A percentile compares a stretch with the other conserved stretches of the same genome.
Conservation (phyloP, 2,329 filamentous ascomycete species). For the Aciculosporium take region DNA sequence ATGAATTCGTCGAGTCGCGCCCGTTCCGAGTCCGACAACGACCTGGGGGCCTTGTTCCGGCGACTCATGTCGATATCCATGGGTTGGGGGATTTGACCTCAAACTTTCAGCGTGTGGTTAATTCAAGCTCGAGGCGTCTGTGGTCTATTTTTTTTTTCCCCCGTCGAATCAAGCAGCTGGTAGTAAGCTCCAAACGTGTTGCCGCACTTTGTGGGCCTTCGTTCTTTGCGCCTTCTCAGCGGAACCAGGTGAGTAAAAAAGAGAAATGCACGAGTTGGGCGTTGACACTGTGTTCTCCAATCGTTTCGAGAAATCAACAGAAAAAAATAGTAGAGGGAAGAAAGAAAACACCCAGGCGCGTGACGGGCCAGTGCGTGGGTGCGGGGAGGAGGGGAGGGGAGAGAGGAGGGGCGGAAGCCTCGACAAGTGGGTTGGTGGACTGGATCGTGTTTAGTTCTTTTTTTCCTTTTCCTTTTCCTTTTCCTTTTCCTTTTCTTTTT, state of each 20-base stretch:
- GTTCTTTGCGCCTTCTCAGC: not conserved
- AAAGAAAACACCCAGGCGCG: slow-evolving; percentile 5
- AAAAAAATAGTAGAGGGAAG: slow-evolving; percentile 1
- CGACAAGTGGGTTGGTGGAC: slow-evolving; percentile 5
- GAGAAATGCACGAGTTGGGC: not conserved
- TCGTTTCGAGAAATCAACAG: not conserved
- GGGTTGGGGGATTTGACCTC: not conserved
- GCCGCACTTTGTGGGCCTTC: not conserved
- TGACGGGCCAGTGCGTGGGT: slow-evolving; percentile 7
- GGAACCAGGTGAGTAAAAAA: not conserved
- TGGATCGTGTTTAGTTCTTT: slow-evolving; percentile 3
- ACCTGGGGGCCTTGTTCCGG: slow-evolving; percentile 74
- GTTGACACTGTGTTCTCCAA: not conserved
- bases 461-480: slow-evolving; percentile 1
- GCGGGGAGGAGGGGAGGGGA: slow-evolving; percentile 5
- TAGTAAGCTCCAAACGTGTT: slow-evolving; percentile 1
- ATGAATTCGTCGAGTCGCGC: slow-evolving; percentile 79
- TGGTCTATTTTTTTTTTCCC: not conserved
- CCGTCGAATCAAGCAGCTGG: too few species aligned
- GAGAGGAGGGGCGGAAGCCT: slow-evolving; percentile 4
- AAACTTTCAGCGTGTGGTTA: slow-evolving; percentile 6
- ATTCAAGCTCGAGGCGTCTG: not conserved
- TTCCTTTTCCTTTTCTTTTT: not conserved
- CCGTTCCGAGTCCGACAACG: slow-evolving; percentile 67
- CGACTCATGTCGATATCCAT: slow-evolving; percentile 62